Percentiles rank a stretch among this genome's conserved stretches.
Conservation (phyloP, 441 rosid genomes). For the Francoa sonchifolia region DNA sequence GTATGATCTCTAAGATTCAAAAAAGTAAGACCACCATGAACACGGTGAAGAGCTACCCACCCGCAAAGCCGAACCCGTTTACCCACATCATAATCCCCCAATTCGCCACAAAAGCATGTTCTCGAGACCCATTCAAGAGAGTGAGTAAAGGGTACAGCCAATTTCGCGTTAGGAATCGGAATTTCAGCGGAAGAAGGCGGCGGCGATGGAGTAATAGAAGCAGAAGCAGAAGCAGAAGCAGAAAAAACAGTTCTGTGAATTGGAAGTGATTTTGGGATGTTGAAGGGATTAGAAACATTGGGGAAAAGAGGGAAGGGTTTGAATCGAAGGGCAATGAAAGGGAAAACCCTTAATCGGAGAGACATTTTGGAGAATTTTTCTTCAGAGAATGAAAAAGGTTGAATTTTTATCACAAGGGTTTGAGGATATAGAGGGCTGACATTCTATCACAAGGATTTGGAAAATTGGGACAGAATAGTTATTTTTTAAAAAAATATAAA, state of each 20-base stretch:
- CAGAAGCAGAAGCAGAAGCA: slow-evolving; percentile 21
- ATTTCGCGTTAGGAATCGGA: slow-evolving; percentile 5
- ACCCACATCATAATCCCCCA: slow-evolving; percentile 54
- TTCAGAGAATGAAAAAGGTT: too few species aligned
- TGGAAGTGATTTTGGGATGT: slow-evolving; percentile 12
- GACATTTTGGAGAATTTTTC: too few species aligned
- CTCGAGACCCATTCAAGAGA: slow-evolving; percentile 73
- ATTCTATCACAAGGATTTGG: too few species aligned
- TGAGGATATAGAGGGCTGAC: too few species aligned
- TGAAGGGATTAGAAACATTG: too few species aligned
- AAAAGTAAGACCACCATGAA: slow-evolving; percentile 84
- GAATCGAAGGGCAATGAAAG: neutral
- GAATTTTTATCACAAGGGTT: too few species aligned
- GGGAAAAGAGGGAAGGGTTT: neutral
- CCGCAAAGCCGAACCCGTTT: slow-evolving; percentile 76
- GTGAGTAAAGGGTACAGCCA: slow-evolving; percentile 14
- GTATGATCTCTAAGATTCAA: slow-evolving; percentile 91
- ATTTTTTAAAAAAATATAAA: too few species aligned
- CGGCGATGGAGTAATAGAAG: slow-evolving; percentile 5
- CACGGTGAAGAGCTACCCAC: slow-evolving; percentile 87
- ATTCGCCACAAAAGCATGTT: slow-evolving; percentile 48
- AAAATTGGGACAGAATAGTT: too few species aligned
- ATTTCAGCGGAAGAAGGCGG: slow-evolving; percentile 15
- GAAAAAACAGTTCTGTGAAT: slow-evolving; percentile 15
- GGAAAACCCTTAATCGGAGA: too few species aligned